Evolutionary conservation across 805 yeast genomes (phyloP).

Genomic region (Saccharomycopsis sp.): DNA sequence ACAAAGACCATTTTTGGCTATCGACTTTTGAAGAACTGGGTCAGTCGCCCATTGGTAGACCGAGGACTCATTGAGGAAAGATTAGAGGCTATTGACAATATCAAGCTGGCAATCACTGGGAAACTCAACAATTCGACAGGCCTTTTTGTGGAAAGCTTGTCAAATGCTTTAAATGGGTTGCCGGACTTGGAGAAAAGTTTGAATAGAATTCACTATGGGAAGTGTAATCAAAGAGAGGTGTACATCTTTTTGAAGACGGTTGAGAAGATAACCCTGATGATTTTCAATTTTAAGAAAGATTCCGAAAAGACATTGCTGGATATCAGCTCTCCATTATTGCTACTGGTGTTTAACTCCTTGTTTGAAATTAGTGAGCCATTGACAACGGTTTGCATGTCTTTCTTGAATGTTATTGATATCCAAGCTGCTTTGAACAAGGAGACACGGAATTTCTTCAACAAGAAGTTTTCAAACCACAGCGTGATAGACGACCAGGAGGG

Average conservation of each 20-base stretch:
- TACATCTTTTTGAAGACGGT: conserved; percentile 43
- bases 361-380: conserved; percentile 28
- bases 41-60: conserved; percentile 58
- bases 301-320: conserved; percentile 18
- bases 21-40: conserved; percentile 62
- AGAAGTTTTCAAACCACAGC: conserved; percentile 32
- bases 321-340: conserved; percentile 30
- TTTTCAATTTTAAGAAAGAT: background rate
- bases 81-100: conserved; percentile 47
- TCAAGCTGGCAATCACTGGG: no score
- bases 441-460: conserved; percentile 36
- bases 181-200: conserved; percentile 55
- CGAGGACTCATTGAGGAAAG: conserved; percentile 49
- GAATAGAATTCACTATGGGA: conserved; percentile 50
- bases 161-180: conserved; percentile 27
- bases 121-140: conserved; percentile 23
- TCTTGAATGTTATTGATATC: conserved; percentile 42
- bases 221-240: conserved; percentile 51
- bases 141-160: conserved; percentile 31
- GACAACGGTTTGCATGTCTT: conserved; percentile 25
- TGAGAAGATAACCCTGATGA: conserved; percentile 26
- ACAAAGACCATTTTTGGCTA: conserved; percentile 73
- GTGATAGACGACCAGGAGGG: conserved; percentile 31
- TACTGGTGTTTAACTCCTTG: conserved; percentile 32
- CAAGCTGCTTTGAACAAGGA: conserved; percentile 41